These are phyloP conservation scores for Phytophthora cactorum DNA, from an alignment of 352 stramenopile species.

Conservation along the genomic window DNA sequence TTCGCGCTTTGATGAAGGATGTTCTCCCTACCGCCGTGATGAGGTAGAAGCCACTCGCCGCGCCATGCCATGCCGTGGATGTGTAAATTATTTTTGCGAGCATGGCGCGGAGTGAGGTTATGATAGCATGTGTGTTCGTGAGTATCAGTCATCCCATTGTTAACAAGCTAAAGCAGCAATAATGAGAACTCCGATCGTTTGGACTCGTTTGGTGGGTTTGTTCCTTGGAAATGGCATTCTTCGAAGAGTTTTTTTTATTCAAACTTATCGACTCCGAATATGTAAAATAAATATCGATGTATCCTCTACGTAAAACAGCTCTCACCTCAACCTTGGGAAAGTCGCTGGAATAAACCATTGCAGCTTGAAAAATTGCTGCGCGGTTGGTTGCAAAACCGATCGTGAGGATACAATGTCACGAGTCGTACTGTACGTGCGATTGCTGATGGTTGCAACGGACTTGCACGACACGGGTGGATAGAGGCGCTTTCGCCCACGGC, in stretches of 20 bases:
- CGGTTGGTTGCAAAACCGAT: constrained; percentile 5
- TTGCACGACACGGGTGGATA: neutral
- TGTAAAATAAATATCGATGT: neutral
- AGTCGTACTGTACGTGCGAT: neutral
- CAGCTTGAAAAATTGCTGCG: neutral
- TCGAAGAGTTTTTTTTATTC: neutral
- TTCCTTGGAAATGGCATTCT: neutral
- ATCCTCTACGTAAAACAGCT: neutral
- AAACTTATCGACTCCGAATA: neutral
- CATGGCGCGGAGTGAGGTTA: constrained; percentile 7
- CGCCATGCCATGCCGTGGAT: constrained; percentile 8
- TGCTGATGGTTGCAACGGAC: neutral
- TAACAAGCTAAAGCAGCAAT: constrained; percentile 3
- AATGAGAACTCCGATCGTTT: constrained; percentile 20
- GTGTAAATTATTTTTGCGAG: constrained; percentile 30
- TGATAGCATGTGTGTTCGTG: constrained; percentile 15
- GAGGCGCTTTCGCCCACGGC: neutral
- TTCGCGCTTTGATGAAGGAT: constrained; percentile 28
- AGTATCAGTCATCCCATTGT: constrained; percentile 7
- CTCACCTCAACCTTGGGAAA: constrained; percentile 1
- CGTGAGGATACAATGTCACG: neutral
- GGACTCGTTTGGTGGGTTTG: neutral
- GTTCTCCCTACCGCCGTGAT: neutral
- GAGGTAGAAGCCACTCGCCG: constrained; percentile 5
- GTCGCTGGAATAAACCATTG: too few relatives aligned